Evolutionary conservation across 305 asterid species (phyloP), one percentile per base, ranked within the genome.

Genomic region (Fraxinus velutina): DNA sequence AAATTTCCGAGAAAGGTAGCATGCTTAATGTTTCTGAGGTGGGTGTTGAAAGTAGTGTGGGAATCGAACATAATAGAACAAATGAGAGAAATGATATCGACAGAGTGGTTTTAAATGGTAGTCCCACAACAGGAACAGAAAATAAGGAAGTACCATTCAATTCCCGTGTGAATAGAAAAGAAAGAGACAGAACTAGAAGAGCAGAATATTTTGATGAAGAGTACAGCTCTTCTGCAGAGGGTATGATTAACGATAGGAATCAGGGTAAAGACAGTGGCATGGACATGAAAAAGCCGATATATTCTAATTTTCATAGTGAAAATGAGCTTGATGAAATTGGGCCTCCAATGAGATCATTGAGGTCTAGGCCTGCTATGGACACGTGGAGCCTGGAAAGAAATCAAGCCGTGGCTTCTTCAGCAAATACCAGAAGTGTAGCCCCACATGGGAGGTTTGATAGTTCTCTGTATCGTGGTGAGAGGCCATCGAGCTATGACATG

Each of bases 401-500:
- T 19, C 86, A 80, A 80, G 72, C 81, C 0, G 39, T 37, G 66
- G 79, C 79, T n/a, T 81, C 84, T 30, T 73, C 22, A 24, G 86
- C 86, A 79, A 88, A 86, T 42, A 83, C 85, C 29, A 76, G 79
- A 79, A 85, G 79, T 81, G 84, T 77, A 32, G 73, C 88, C 39
- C 81, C 85, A 75, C 90, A 83, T 52, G 87, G 83, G 81, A 87
- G 94, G 87, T 79, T 82, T 79, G 88, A 76, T 30, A 85, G 87
- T 75, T 80, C 81, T 80, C 87, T 66, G 5, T 85, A 88, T 82
- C 89, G 81, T 15, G 91, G 88, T 6, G 94, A 88, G 80, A 95
- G 95, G 82, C 90, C 92, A 79, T 92, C 95, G 0, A 89, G 84
- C 82, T 84, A 87, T 83, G 91, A 79, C 33, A 76, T 39, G 73